Percentiles rank a stretch among this genome's conserved stretches.
Evolutionary conservation across 805 yeast species (phyloP).

Genomic region (Saccharomycopsis fibuligera): DNA sequence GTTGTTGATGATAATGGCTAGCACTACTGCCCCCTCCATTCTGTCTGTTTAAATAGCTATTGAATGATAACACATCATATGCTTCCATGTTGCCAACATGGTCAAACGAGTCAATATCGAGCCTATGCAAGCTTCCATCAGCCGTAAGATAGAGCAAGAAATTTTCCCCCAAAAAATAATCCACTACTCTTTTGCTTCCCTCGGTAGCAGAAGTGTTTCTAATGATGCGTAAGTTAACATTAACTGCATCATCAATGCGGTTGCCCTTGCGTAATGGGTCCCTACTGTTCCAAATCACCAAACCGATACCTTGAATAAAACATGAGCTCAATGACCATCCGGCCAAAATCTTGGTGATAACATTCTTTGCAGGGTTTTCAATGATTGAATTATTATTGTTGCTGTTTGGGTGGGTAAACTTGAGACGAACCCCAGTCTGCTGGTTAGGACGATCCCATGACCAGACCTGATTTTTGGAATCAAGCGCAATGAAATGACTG

Average conservation of each 20-base stretch:
- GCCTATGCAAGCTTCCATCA: conserved; percentile 36
- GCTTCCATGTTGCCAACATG: conserved; percentile 10
- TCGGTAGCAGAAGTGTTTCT: conserved; percentile 33
- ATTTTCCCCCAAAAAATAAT: conserved; percentile 50
- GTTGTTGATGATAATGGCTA: neutral
- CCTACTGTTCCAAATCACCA: conserved; percentile 50
- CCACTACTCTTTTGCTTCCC: conserved; percentile 38
- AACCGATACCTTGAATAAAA: conserved; percentile 42
- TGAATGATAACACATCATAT: conserved; percentile 28
- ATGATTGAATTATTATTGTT: conserved; percentile 1
- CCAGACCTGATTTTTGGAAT: conserved; percentile 42
- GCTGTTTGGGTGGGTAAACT: conserved; percentile 29
- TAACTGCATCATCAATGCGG: conserved; percentile 24
- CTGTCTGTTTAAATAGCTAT: conserved; percentile 28
- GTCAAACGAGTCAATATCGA: conserved; percentile 23
- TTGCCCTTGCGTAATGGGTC: conserved; percentile 26
- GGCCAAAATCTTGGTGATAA: conserved; percentile 44
- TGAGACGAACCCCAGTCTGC: conserved; percentile 38
- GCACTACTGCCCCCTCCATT: conserved; percentile 2
- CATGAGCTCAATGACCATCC: conserved; percentile 64
- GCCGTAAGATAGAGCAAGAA: conserved; percentile 43
- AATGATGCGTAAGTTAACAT: conserved; percentile 37
- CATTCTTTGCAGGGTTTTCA: conserved; percentile 23
- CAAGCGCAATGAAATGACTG: conserved; percentile 56
- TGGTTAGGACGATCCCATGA: conserved; percentile 52